Percentiles rank a stretch among this genome's conserved stretches.
These are phyloP conservation scores for Euphorbia tirucalli DNA, from an alignment of 345 rosid genomes.

Conservation along the genomic window DNA sequence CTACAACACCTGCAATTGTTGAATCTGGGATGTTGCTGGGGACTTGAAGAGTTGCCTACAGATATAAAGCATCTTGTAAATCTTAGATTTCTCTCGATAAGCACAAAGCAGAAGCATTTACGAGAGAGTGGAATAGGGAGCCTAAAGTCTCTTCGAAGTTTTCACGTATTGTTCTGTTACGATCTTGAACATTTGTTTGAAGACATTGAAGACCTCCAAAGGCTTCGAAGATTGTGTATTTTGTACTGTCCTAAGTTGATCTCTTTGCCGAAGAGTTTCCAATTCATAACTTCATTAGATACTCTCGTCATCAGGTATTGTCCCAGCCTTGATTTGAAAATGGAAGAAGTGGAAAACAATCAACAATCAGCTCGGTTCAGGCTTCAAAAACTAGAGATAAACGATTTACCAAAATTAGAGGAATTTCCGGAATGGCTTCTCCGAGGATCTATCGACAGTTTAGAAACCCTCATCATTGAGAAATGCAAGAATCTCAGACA, in stretches of 20 bases:
- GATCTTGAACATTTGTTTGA: constrained; percentile 21
- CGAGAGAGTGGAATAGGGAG: constrained; percentile 19
- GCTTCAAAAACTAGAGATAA: constrained; percentile 7
- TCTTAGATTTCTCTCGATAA: constrained; percentile 14
- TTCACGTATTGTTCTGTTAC: constrained; percentile 15
- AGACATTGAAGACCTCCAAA: constrained; percentile 11
- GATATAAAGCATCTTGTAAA: constrained; percentile 19
- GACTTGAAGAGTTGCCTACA: constrained; percentile 23
- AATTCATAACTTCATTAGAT: neutral
- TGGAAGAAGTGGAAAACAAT: neutral
- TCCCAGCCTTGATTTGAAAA: neutral
- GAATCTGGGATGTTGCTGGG: constrained; percentile 12
- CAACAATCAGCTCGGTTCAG: neutral
- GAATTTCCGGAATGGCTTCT: too few relatives aligned
- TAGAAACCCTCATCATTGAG: too few relatives aligned
- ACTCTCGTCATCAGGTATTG: neutral
- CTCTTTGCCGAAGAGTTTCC: neutral
- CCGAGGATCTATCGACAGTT: too few relatives aligned
- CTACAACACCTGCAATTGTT: constrained; percentile 31
- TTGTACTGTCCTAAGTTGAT: neutral
- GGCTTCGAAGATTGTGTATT: constrained; percentile 18
- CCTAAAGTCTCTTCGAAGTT: constrained; percentile 19
- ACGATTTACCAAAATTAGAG: constrained; percentile 13
- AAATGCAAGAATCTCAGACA: too few relatives aligned
- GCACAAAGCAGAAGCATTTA: too few relatives aligned